phyloP scores from a whole-genome alignment of 164 flowering plant genomes.

The Berberis thunbergii region DNA sequence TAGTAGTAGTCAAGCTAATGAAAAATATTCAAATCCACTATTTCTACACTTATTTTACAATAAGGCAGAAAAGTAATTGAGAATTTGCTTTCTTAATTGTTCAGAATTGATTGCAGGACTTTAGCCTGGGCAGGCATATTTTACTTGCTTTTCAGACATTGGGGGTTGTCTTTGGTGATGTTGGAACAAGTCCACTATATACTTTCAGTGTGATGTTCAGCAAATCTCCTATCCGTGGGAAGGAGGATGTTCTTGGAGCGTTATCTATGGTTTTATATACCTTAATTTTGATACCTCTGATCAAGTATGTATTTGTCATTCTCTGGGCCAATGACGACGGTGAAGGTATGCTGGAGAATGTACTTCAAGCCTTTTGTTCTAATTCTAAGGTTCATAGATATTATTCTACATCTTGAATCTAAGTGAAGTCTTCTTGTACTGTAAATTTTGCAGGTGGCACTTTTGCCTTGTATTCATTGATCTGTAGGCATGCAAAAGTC shows the following conservation, averaged over 20 bases:
- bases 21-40: too few relatives aligned
- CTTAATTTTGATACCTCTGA: constrained; percentile 76
- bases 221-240: constrained; percentile 68
- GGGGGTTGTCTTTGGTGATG: constrained; percentile 97
- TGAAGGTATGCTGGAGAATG: constrained; percentile 57
- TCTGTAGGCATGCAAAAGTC: constrained; percentile 94
- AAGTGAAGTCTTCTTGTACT: not conserved
- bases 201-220: constrained; percentile 93
- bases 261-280: constrained; percentile 86
- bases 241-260: constrained; percentile 92
- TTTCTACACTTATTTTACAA: too few relatives aligned
- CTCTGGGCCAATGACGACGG: constrained; percentile 98
- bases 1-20: too few relatives aligned
- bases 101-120: constrained; percentile 51
- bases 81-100: not conserved
- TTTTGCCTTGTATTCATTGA: constrained; percentile 93
- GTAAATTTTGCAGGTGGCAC: constrained; percentile 76
- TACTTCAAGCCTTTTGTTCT: not conserved
- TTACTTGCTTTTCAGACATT: constrained; percentile 79
- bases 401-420: not conserved
- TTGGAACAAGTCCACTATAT: constrained; percentile 96
- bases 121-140: constrained; percentile 53
- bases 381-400: too few relatives aligned
- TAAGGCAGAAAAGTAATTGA: not conserved
- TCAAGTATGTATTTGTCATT: constrained; percentile 85